phyloP scores from a whole-genome alignment of 306 rosid genomes.

The Inga oerstediana region DNA sequence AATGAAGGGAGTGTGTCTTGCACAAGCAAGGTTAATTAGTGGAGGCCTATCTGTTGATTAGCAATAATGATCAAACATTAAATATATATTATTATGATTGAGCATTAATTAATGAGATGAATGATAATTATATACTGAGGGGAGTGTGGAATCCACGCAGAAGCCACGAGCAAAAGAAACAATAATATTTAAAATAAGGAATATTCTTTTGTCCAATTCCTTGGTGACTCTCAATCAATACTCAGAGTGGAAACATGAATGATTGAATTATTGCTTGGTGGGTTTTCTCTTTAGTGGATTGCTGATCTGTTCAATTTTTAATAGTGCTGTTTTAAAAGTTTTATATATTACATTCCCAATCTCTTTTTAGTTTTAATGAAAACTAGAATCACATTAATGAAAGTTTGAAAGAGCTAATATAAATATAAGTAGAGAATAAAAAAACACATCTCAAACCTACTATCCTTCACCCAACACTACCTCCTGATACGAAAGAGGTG shows the following conservation, averaged over 20 bases:
- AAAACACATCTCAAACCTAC: too few species aligned
- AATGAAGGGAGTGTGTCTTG: constrained; percentile 1
- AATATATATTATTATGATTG: background rate
- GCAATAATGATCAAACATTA: background rate
- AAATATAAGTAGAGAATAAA: too few species aligned
- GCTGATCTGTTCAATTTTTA: background rate
- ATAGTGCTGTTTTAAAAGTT: background rate
- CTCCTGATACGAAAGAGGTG: too few species aligned
- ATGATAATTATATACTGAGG: background rate
- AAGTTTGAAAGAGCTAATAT: too few species aligned
- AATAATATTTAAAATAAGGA: background rate
- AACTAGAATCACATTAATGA: too few species aligned
- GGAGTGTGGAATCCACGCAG: constrained; percentile 33
- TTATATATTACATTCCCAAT: background rate
- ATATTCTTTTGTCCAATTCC: background rate
- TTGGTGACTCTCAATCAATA: background rate
- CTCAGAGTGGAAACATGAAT: constrained; percentile 1
- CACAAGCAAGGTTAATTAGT: background rate
- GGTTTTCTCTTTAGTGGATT: background rate
- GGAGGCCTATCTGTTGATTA: background rate
- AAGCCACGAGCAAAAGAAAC: constrained; percentile 7
- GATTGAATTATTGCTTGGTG: background rate
- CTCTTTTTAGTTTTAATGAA: too few species aligned
- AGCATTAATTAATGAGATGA: background rate
- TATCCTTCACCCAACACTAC: too few species aligned